These are phyloP conservation scores for Cytospora leucostoma DNA, from an alignment of 2,329 filamentous ascomycete genomes.

Conservation along the genomic window DNA sequence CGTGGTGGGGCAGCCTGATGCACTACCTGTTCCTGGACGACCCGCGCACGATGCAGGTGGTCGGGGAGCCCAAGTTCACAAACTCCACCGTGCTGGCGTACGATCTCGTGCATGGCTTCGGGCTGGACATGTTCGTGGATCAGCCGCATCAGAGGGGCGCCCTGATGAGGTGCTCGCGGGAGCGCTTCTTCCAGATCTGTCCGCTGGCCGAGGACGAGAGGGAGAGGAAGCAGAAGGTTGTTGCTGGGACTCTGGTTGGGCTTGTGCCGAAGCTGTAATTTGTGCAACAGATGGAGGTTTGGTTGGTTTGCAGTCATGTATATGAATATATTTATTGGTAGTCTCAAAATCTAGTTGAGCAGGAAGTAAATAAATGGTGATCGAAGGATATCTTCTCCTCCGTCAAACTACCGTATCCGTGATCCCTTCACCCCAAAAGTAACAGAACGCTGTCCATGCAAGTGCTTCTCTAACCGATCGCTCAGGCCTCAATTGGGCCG, in stretches of 20 bases:
- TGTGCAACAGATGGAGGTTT: not conserved
- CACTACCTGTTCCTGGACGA: conserved; percentile 66
- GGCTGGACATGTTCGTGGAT: conserved; percentile 71
- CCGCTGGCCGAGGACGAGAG: conserved; percentile 49
- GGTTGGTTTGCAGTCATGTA: not conserved
- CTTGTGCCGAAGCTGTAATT: conserved; percentile 55
- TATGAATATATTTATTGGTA: not conserved
- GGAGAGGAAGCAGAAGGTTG: conserved; percentile 50
- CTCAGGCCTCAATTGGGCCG: conserved; percentile 2
- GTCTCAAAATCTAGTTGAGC: not conserved
- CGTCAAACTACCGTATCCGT: not conserved
- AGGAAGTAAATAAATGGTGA: not conserved
- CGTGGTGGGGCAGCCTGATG: conserved; percentile 64
- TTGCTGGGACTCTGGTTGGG: conserved; percentile 55
- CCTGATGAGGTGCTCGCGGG: conserved; percentile 64
- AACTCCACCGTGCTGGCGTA: conserved; percentile 72
- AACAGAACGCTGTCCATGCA: not conserved
- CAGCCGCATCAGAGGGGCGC: conserved; percentile 72
- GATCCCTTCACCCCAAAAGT: not conserved
- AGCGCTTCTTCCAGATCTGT: conserved; percentile 70
- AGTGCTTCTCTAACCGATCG: not conserved
- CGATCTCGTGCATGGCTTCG: conserved; percentile 73
- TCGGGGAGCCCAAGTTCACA: conserved; percentile 72
- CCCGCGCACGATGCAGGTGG: conserved; percentile 56
- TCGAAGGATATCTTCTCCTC: no score